A percentile compares a stretch with the other conserved stretches of the same genome.
Evolutionary conservation across 2,329 filamentous ascomycete species (phyloP).

Genomic region (Ophiostoma triangulosporum): DNA sequence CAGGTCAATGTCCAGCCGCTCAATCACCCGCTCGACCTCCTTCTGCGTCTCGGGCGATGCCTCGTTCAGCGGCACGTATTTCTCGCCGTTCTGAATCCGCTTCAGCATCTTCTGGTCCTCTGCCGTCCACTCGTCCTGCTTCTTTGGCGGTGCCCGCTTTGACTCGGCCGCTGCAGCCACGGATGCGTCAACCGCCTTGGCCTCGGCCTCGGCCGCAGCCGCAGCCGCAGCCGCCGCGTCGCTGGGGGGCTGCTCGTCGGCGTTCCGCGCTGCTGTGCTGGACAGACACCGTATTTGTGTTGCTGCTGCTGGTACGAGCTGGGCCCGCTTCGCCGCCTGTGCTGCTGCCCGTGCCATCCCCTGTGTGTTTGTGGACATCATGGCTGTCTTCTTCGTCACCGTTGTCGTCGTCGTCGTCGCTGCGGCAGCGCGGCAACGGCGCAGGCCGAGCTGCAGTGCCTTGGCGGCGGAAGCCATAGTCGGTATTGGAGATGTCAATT

Average conservation of each 20-base stretch:
- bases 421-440: slow-evolving; percentile 19
- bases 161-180: background rate
- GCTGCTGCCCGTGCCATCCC: background rate
- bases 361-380: background rate
- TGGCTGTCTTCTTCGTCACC: background rate
- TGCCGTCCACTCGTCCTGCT: background rate
- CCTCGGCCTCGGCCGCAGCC: background rate
- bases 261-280: slow-evolving; percentile 3
- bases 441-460: slow-evolving; percentile 27
- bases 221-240: background rate
- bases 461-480: slow-evolving; percentile 28
- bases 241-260: background rate
- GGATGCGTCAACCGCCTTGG: background rate
- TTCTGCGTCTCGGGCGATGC: background rate
- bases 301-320: background rate
- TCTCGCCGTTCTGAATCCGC: background rate
- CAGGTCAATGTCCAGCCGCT: background rate
- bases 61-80: background rate
- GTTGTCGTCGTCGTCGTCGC: background rate
- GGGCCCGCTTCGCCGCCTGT: background rate
- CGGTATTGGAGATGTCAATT: background rate
- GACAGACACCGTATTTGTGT: slow-evolving; percentile 5
- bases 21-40: background rate
- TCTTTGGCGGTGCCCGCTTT: background rate
- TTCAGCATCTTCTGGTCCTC: background rate